phyloP scores from a whole-genome alignment of 805 yeast species.

The Kodamaea hsintzibuensis region DNA sequence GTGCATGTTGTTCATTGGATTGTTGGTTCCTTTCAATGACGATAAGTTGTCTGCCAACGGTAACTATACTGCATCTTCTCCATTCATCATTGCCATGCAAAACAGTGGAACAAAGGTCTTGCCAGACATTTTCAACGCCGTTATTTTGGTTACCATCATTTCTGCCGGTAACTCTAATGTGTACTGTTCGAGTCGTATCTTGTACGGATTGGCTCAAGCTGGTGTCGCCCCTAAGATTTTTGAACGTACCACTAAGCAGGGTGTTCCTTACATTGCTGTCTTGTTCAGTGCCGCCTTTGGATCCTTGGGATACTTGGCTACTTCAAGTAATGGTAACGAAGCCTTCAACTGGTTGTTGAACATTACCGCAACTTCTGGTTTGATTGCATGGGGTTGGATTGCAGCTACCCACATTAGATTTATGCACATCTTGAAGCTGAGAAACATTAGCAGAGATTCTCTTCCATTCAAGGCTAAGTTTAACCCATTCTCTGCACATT shows the following conservation, averaged over 20 bases:
- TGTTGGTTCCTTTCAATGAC: constrained; percentile 70
- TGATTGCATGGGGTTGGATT: constrained; percentile 71
- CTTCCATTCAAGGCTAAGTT: constrained; percentile 74
- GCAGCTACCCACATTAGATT: constrained; percentile 66
- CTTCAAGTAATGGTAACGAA: constrained; percentile 49
- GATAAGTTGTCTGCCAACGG: constrained; percentile 41
- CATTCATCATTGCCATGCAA: constrained; percentile 69
- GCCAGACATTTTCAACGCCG: constrained; percentile 73
- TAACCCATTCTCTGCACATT: constrained; percentile 69
- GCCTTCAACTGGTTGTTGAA: constrained; percentile 75
- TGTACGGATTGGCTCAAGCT: constrained; percentile 64
- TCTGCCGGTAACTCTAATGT: constrained; percentile 82
- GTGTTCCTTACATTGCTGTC: constrained; percentile 65
- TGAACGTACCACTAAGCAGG: constrained; percentile 48
- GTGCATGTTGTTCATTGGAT: constrained; percentile 67
- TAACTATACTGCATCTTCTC: constrained; percentile 54
- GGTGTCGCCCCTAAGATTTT: constrained; percentile 59
- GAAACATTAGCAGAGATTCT: constrained; percentile 66
- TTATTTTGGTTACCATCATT: constrained; percentile 61
- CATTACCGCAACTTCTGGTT: constrained; percentile 76
- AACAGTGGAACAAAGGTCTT: constrained; percentile 67
- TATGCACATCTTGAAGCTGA: constrained; percentile 60
- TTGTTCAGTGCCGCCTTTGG: constrained; percentile 61
- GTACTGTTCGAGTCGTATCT: constrained; percentile 68
- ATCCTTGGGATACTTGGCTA: constrained; percentile 59